These are phyloP conservation scores for Microsporum canis DNA, from an alignment of 2,329 filamentous ascomycete genomes.

Conservation along the genomic window DNA sequence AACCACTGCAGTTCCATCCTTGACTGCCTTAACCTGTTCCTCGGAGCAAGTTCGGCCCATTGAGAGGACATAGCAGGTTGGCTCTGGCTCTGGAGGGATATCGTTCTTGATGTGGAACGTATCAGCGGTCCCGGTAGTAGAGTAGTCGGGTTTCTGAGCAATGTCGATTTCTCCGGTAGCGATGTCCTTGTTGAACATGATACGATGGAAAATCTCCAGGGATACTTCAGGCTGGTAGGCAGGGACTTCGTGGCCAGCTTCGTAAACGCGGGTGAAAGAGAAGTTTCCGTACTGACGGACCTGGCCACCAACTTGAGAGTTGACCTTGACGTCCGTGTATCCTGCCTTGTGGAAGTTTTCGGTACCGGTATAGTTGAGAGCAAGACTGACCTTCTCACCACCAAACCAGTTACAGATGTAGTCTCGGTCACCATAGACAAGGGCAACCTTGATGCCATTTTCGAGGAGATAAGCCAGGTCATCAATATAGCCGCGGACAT, in stretches of 20 bases:
- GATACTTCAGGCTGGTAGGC: constrained; percentile 46
- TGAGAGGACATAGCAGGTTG: constrained; percentile 36
- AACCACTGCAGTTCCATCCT: constrained; percentile 37
- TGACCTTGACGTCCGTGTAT: constrained; percentile 29
- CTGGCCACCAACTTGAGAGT: constrained; percentile 29
- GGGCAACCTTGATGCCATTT: constrained; percentile 44
- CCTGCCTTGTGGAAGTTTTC: constrained; percentile 34
- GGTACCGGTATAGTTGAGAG: constrained; percentile 33
- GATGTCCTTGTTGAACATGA: constrained; percentile 42
- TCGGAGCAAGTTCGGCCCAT: constrained; percentile 32
- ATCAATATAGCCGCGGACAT: constrained; percentile 11
- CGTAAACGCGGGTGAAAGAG: constrained; percentile 33
- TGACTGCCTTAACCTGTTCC: constrained; percentile 34
- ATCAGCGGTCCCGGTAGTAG: constrained; percentile 26
- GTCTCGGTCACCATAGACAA: constrained; percentile 50
- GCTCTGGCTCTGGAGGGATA: constrained; percentile 29
- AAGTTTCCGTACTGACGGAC: constrained; percentile 33
- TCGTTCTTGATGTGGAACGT: constrained; percentile 38
- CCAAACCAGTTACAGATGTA: constrained; percentile 43
- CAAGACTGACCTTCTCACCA: constrained; percentile 37
- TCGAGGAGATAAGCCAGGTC: constrained; percentile 43
- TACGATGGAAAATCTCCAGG: constrained; percentile 44
- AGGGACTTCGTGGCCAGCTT: constrained; percentile 30
- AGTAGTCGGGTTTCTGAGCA: constrained; percentile 28
- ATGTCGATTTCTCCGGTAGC: constrained; percentile 42